Conservation (phyloP, 805 yeast genomes). For the Sugiyamaella marilandica region DNA sequence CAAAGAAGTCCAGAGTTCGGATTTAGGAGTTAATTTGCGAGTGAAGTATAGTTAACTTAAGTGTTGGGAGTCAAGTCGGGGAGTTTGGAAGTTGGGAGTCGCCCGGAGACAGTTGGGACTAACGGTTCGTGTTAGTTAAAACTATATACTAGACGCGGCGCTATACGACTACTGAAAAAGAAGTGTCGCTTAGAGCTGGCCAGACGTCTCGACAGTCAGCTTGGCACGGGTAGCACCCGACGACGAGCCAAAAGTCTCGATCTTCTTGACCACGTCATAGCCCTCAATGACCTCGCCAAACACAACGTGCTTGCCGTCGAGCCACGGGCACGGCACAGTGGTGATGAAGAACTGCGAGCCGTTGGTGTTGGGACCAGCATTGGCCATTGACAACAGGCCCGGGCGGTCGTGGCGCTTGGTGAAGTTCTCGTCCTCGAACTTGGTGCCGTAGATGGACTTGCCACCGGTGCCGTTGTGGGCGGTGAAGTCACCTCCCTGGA, state of each 20-base stretch:
- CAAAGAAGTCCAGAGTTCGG: no score
- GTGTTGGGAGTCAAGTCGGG: no score
- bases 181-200: constrained; percentile 45
- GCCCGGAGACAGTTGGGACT: no score
- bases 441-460: constrained; percentile 69
- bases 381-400: constrained; percentile 91
- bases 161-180: background rate
- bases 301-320: constrained; percentile 92
- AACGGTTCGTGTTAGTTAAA: no score
- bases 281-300: constrained; percentile 91
- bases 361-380: constrained; percentile 97
- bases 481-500: constrained; percentile 92
- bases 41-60: no score
- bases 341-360: constrained; percentile 97
- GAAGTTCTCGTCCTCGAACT: constrained; percentile 75
- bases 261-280: constrained; percentile 74
- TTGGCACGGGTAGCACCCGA: constrained; percentile 63
- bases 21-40: no score
- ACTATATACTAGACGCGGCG: background rate
- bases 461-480: constrained; percentile 92
- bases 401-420: constrained; percentile 68
- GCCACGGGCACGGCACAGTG: constrained; percentile 81
- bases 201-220: constrained; percentile 59
- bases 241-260: constrained; percentile 69
- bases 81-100: no score